phyloP scores from a whole-genome alignment of 108 stramenopile species.

The Skeletonema potamos region DNA sequence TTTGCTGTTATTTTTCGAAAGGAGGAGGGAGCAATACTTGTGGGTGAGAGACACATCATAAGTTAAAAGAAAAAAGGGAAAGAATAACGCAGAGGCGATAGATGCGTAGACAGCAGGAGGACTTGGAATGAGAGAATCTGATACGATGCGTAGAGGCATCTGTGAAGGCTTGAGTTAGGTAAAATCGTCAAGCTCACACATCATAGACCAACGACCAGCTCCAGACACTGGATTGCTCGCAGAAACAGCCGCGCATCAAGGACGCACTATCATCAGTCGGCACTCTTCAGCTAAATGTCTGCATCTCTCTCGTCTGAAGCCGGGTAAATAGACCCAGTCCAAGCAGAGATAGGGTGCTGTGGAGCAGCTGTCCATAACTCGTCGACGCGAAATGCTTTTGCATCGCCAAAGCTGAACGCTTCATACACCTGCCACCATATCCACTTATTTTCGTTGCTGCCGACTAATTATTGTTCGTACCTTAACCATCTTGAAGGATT shows the following conservation, averaged over 20 bases:
- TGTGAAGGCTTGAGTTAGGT: neutral
- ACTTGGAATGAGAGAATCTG: neutral
- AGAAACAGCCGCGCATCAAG: too few species aligned
- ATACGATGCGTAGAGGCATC: neutral
- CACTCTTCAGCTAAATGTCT: neutral
- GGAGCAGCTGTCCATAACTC: neutral
- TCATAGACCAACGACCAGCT: neutral
- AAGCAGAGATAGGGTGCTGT: neutral
- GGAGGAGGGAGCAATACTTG: neutral
- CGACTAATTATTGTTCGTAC: neutral
- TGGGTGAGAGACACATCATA: neutral
- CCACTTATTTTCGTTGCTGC: neutral
- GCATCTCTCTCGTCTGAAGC: neutral
- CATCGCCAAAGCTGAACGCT: neutral
- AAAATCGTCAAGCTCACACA: neutral
- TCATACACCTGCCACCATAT: neutral
- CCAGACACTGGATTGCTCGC: neutral
- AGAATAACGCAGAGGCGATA: neutral
- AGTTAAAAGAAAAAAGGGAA: neutral
- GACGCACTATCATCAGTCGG: too few species aligned
- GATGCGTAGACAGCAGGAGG: neutral
- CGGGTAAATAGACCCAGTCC: neutral
- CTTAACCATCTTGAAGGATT: neutral
- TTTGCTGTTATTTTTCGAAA: conserved; percentile 65
- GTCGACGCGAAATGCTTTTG: neutral